A percentile compares a stretch with the other conserved stretches of the same genome.
Evolutionary conservation across 805 yeast genomes (phyloP).

Genomic region (Candida stauntonica): DNA sequence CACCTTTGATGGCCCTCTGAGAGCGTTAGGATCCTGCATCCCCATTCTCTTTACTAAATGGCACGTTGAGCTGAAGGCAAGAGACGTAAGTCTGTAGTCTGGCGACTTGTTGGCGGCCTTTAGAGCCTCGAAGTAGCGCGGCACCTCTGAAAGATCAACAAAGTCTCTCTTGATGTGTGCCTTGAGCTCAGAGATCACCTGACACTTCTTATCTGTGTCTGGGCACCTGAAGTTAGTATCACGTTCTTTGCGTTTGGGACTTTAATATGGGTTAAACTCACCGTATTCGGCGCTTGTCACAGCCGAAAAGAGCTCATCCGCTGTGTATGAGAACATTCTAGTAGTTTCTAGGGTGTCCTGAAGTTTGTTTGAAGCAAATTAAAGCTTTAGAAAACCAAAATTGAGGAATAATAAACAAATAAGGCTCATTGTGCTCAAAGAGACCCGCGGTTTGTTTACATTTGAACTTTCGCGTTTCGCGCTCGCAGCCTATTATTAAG

Average conservation of each 20-base stretch:
- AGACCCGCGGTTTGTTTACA: too few relatives aligned
- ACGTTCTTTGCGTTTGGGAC: background rate
- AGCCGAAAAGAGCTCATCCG: conserved; percentile 12
- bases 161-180: conserved; percentile 51
- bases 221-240: conserved; percentile 3
- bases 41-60: conserved; percentile 55
- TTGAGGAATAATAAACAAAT: too few relatives aligned
- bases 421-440: too few relatives aligned
- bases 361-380: too few relatives aligned
- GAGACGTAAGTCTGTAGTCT: conserved; percentile 35
- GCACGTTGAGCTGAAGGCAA: conserved; percentile 47
- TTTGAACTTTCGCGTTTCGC: too few relatives aligned
- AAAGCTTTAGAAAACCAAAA: too few relatives aligned
- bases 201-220: conserved; percentile 20
- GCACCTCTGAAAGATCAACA: conserved; percentile 46
- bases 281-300: conserved; percentile 11
- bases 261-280: conserved; percentile 5
- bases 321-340: conserved; percentile 19
- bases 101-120: conserved; percentile 39
- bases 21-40: conserved; percentile 46
- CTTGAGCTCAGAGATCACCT: conserved; percentile 35
- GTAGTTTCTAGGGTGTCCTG: too few relatives aligned
- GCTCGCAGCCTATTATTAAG: too few relatives aligned
- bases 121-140: conserved; percentile 46
- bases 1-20: conserved; percentile 38